Conservation (phyloP, 2,329 filamentous ascomycete species). For the Epichloe brachyelytri region DNA sequence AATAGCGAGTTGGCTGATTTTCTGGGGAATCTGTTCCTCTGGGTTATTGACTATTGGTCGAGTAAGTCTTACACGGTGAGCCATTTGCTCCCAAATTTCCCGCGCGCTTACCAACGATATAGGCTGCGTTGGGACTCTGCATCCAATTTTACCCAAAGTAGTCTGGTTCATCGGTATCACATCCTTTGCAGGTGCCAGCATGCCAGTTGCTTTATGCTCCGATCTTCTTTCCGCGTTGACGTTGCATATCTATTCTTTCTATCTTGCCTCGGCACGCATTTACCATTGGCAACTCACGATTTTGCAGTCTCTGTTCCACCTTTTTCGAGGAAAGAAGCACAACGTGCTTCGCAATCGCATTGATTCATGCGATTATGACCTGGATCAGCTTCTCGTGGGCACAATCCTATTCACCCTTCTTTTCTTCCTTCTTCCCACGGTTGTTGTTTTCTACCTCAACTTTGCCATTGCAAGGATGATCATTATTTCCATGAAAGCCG, state of each 20-base stretch:
- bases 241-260: slow-evolving; percentile 95
- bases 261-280: slow-evolving; percentile 89
- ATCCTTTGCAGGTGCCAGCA: slow-evolving; percentile 88
- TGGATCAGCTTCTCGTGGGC: slow-evolving; percentile 89
- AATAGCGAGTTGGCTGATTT: slow-evolving; percentile 92
- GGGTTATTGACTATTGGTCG: slow-evolving; percentile 98
- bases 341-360: slow-evolving; percentile 95
- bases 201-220: slow-evolving; percentile 92
- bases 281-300: slow-evolving; percentile 99
- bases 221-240: slow-evolving; percentile 86
- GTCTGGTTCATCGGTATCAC: slow-evolving; percentile 91
- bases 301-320: slow-evolving; percentile 91
- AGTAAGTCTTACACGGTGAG: slow-evolving; percentile 34
- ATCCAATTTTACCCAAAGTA: slow-evolving; percentile 69
- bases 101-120: slow-evolving; percentile 11
- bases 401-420: slow-evolving; percentile 94
- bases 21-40: slow-evolving; percentile 86
- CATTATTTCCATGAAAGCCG: slow-evolving; percentile 86
- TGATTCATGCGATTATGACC: slow-evolving; percentile 95
- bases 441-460: slow-evolving; percentile 92
- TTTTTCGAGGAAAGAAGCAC: slow-evolving; percentile 95
- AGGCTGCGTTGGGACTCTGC: slow-evolving; percentile 65
- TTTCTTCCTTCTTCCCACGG: slow-evolving; percentile 88
- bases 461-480: slow-evolving; percentile 90
- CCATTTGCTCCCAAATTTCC: slow-evolving; percentile 7